Evolutionary conservation across 139 green algal genomes (phyloP), one percentile per base, ranked within the genome.

Genomic region (Micractinium conductrix): DNA sequence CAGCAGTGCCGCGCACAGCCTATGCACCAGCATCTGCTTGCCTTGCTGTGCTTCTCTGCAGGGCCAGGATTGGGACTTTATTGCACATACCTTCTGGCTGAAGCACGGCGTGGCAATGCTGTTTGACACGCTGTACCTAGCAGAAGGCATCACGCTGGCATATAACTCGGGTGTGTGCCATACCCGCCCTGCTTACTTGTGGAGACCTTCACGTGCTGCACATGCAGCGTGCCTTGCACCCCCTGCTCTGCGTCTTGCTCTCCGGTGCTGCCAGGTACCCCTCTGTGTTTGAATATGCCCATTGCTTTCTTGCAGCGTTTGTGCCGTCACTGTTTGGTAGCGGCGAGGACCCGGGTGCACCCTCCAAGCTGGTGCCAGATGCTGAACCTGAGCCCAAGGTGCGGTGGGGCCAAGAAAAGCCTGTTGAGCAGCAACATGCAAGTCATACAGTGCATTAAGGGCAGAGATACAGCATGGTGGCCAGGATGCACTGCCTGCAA

Each of bases 1-100:
- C 53, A 21, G 53, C 53, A 62, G 53, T 62, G 53, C 53, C 5
- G 33, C 65, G 14, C n/a, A 28, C 65, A 43, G 9, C 35, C 65
- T 42, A 16, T 73, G 65, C 33, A 73, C 4, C 4, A 37, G 33
- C 4, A 2, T 42, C 35, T 28, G 1, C 8, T 38, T 58, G 21
- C 38, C 71, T 78, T 26, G 40, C 71, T 40, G 28, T n/a, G 30
- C 42, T 22, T 67, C 21, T 5, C 28, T 78, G 33, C 78, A 90
- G 69, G 76, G 68, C 8, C 97, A 99, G 87, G 96, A 98, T 69
- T 99, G 97, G 97, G 94, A 98, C 71, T 92, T 94, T 10, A 91
- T 98, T 67, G 88, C 88, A 2, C 78, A 90, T 76, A 93, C 85
- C 40, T 99, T 99, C 90, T 99, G 97, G 97, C 91, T 99, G 9